phyloP scores from a whole-genome alignment of 108 stramenopile species.

The Chaetoceros tenuissimus region DNA sequence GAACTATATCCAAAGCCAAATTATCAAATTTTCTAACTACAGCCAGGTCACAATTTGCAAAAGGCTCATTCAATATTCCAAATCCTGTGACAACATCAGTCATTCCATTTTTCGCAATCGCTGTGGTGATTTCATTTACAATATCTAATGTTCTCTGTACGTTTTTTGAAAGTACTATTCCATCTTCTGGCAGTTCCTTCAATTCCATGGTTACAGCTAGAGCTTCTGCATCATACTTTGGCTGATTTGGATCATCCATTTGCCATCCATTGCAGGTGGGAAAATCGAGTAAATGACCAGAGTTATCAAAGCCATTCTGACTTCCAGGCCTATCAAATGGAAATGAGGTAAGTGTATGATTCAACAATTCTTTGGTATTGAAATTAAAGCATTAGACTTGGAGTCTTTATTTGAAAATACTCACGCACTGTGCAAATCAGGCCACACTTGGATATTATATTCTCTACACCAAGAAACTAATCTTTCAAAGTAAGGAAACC shows the following conservation, averaged over 20 bases:
- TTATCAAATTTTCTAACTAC: conserved; percentile 42
- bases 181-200: not conserved
- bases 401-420: too few species aligned
- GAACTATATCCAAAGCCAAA: conserved; percentile 32
- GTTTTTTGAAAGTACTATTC: conserved; percentile 9
- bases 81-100: conserved; percentile 61
- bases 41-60: conserved; percentile 23
- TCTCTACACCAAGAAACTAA: conserved; percentile 45
- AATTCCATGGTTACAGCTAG: not conserved
- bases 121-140: conserved; percentile 30
- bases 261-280: conserved; percentile 40
- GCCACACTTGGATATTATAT: conserved; percentile 39
- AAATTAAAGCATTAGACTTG: too few species aligned
- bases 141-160: conserved; percentile 41
- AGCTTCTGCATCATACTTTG: not conserved
- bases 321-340: too few species aligned
- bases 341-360: too few species aligned
- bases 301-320: conserved; percentile 74
- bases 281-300: conserved; percentile 19
- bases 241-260: not conserved
- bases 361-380: too few species aligned
- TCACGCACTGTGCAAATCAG: conserved; percentile 70
- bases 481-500: conserved; percentile 53
- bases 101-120: conserved; percentile 28
- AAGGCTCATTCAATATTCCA: conserved; percentile 77